phyloP scores from a whole-genome alignment of 192 early-diverging fungal genomes.

The Coemansia sp. region DNA sequence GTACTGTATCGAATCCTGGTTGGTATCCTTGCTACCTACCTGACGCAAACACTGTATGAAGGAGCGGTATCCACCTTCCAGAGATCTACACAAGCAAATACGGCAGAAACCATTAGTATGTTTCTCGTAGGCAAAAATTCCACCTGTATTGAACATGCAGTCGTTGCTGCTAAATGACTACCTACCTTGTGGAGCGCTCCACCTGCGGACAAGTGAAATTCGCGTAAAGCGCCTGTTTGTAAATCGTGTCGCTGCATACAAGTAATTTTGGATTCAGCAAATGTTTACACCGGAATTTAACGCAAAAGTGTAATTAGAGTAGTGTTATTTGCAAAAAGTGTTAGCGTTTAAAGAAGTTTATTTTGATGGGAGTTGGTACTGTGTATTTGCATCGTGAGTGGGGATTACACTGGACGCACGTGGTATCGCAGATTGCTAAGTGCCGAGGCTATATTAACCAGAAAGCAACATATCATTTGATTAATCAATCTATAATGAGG shows the following conservation, averaged over 20 bases:
- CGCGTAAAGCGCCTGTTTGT: constrained; percentile 14
- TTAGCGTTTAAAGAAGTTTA: background rate
- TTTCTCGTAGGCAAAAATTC: background rate
- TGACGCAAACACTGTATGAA: constrained; percentile 55
- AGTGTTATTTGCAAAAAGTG: no score
- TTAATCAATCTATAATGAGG: background rate
- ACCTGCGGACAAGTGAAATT: constrained; percentile 38
- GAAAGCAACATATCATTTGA: no score
- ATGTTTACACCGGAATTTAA: background rate
- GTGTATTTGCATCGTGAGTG: background rate
- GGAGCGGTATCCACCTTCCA: constrained; percentile 54
- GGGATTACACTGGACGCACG: background rate
- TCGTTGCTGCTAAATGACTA: background rate
- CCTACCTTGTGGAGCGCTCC: constrained; percentile 38
- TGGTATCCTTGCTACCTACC: constrained; percentile 27
- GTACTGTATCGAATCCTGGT: background rate
- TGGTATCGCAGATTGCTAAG: background rate
- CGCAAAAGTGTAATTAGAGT: background rate
- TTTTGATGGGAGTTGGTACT: no score
- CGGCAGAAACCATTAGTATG: background rate
- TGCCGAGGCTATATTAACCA: no score
- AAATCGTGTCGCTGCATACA: constrained; percentile 24
- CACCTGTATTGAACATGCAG: background rate
- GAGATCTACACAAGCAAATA: constrained; percentile 35
- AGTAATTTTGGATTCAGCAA: constrained; percentile 18